Evolutionary conservation across 129 eudicot genomes (phyloP), one percentile per base, ranked within the genome.

Genomic region (Heracleum sosnowskyi): DNA sequence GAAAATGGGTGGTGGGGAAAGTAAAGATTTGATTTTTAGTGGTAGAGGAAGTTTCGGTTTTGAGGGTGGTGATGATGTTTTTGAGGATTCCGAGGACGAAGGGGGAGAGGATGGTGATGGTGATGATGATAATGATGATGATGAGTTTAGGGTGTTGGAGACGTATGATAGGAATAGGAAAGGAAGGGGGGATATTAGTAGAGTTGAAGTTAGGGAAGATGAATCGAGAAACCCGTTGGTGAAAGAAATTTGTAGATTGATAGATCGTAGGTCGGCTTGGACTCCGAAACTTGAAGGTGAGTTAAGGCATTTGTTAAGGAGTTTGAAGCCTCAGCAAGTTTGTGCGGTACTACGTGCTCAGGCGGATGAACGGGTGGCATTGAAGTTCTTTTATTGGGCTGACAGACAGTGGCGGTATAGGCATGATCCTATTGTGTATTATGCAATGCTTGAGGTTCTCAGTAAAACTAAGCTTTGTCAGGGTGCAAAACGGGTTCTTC

Each of bases 381-480:
- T 94, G 80, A 84, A 91, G 5, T 85, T 94, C 86, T 94, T 94
- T 49, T 82, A 86, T 35, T 94, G 98, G 98, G 93, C 96, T 4
- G 90, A 94, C 42, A 36, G 92, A 74, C 93, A 89, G 57, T 94
- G 97, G 97, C 83, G 98, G 77, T 94, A 94, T 42, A 86, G 86
- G 22, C 98, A 94, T 28, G 84, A 94, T 42, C 87, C 89, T 0
- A 20, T 89, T 12, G 93, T 94, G 69, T 94, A 94, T 57, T 86
- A 75, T 69, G 82, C 86, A 34, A 91, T 94, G 97, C 96, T 94
- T 31, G 87, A 88, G 74, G 83, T 89, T 78, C 90, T 94, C 11
- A 81, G 97, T 44, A 88, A 79, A 77, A 94, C 98, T 18, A 90
- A 91, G 71, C 57, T 94, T 64, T 94, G 90, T 74, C 87, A 94